These are phyloP conservation scores for Plasmodium gallinaceum DNA, from an alignment of 169 alveolate genomes.

Conservation along the genomic window DNA sequence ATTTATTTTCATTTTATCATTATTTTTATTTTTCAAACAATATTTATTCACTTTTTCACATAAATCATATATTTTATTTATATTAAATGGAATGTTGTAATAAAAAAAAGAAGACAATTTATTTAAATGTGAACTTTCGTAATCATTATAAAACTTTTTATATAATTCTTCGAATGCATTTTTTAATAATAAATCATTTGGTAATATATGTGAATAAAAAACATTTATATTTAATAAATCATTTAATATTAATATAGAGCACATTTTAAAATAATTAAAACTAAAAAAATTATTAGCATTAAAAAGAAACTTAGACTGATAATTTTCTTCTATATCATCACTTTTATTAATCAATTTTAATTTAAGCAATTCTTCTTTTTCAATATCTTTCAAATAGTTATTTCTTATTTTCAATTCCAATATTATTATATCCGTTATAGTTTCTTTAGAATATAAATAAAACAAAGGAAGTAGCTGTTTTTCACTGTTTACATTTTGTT, in stretches of 20 bases:
- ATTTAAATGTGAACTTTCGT: constrained; percentile 20
- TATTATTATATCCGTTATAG: constrained; percentile 39
- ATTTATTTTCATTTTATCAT: not conserved
- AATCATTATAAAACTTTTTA: constrained; percentile 20
- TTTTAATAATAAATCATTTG: constrained; percentile 39
- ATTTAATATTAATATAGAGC: constrained; percentile 52
- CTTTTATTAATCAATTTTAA: constrained; percentile 13
- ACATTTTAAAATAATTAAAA: constrained; percentile 45
- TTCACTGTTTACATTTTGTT: constrained; percentile 47
- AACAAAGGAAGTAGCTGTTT: constrained; percentile 57
- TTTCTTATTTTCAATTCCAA: constrained; percentile 48
- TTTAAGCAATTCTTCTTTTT: constrained; percentile 29
- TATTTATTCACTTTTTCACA: constrained; percentile 12
- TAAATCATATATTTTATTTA: constrained; percentile 7
- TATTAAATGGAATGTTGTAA: constrained; percentile 29
- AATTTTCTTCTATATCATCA: constrained; percentile 6
- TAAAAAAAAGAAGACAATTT: constrained; percentile 11
- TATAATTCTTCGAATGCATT: constrained; percentile 20
- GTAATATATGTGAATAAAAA: constrained; percentile 25
- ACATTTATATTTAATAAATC: constrained; percentile 36
- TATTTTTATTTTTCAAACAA: not conserved
- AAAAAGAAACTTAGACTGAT: not conserved
- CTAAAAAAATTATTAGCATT: constrained; percentile 25
- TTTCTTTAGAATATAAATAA: constrained; percentile 54
- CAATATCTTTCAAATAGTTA: constrained; percentile 25